These are phyloP conservation scores for Pezicula neosporulosa DNA, from an alignment of 2,329 filamentous ascomycete genomes.

Conservation along the genomic window DNA sequence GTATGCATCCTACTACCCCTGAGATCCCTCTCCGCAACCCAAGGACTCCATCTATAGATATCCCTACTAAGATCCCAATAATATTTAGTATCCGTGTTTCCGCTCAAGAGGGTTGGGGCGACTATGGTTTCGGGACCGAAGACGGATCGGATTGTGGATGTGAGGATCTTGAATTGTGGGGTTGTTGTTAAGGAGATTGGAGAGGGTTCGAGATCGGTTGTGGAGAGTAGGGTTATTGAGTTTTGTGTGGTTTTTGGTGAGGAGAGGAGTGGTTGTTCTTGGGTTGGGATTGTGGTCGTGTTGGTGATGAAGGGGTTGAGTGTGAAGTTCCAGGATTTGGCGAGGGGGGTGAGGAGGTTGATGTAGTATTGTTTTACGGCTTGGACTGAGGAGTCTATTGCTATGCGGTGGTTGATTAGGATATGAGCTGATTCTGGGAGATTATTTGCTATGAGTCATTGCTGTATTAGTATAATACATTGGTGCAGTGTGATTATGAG, in stretches of 20 bases:
- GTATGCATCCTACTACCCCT: constrained; percentile 28
- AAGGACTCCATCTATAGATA: constrained; percentile 35
- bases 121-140: constrained; percentile 48
- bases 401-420: constrained; percentile 3
- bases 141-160: constrained; percentile 44
- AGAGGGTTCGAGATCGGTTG: no score
- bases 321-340: background rate
- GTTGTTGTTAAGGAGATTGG: no score
- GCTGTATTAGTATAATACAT: background rate
- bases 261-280: no score
- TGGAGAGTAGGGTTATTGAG: background rate
- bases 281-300: background rate
- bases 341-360: background rate
- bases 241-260: background rate
- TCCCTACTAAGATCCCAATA: constrained; percentile 44
- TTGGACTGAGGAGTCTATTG: background rate
- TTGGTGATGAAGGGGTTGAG: background rate
- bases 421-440: constrained; percentile 3
- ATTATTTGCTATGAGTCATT: background rate
- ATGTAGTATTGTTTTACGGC: constrained; percentile 2
- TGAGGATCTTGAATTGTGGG: no score
- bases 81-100: constrained; percentile 47
- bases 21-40: constrained; percentile 25
- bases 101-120: constrained; percentile 47
- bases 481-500: background rate